Base-by-base conservation (phyloP, 352 stramenopile genomes). In the Globisporangium lucens region DNA sequence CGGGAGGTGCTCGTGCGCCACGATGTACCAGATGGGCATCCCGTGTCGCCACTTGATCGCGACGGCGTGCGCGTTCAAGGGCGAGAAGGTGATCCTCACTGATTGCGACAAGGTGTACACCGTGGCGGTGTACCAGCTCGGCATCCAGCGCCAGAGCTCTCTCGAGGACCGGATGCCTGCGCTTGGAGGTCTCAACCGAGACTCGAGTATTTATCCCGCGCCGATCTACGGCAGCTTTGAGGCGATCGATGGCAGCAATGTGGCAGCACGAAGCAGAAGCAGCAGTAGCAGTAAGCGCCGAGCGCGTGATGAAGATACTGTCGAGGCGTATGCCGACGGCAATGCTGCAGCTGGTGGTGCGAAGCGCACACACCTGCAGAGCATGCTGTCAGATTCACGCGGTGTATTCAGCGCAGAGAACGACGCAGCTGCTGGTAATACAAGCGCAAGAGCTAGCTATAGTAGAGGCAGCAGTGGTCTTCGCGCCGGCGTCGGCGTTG, bases 41-140 rank as follows among this genome's bases (percentile, higher is more conserved):
- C 86, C 84, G n/a, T 94, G 86, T 22, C 83, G 84, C 24, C 86
- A 94, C 64, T 86, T 91, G 43, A 86, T 94, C 60, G 84, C 86
- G 3, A 79, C 84, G 8, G 80, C 76, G 22, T 72, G 86, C 52
- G 71, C 90, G 51, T 91, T 91, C 47, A 80, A 71, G 5, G 82
- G 81, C 43, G 80, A 91, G 29, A 72, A 71, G 15, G 73, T 73
- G 55, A 71, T 93, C 35, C 74, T 90, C 62, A 73, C 87, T 29
- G 77, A 77, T 22, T 90, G 91, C 49, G 81, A 92, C 52, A 24
- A 73, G 15, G 87, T 94, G 65, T 94, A 94, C 75, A 94, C 90
- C 68, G 68, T 82, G 3, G 68, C 71, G 0, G 72, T 75, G 60
- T 91, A 89, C 67, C 65, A 51, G 15, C 24, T 3, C 6, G 51